Percentiles rank a stretch among this genome's conserved stretches.
These are phyloP conservation scores for Aspergillus neotritici DNA, from an alignment of 2,329 filamentous ascomycete genomes.

Conservation along the genomic window DNA sequence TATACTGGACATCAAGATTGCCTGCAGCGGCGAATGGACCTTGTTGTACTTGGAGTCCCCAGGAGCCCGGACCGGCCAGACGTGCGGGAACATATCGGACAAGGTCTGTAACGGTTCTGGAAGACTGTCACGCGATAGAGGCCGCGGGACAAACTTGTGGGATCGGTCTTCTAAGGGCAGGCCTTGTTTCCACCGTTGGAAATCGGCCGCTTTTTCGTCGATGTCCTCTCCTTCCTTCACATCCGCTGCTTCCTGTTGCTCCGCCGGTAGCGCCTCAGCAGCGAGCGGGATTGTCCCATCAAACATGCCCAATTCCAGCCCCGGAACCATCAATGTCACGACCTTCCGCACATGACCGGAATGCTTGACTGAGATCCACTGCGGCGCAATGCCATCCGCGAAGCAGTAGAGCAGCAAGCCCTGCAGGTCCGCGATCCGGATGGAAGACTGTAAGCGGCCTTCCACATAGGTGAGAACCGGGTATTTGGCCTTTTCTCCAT, in stretches of 20 bases:
- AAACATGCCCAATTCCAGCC: slow-evolving; percentile 87
- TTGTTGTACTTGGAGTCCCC: slow-evolving; percentile 76
- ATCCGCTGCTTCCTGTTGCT: slow-evolving; percentile 1
- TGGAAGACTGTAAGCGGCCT: slow-evolving; percentile 49
- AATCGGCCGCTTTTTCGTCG: slow-evolving; percentile 25
- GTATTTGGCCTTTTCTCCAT: slow-evolving; percentile 45
- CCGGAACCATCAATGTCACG: slow-evolving; percentile 86
- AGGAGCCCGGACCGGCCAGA: slow-evolving; percentile 85
- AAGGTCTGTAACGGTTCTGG: slow-evolving; percentile 58
- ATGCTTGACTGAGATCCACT: slow-evolving; percentile 58
- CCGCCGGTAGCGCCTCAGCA: slow-evolving; percentile 24
- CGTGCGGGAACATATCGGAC: slow-evolving; percentile 73
- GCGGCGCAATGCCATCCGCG: slow-evolving; percentile 56
- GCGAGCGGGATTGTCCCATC: slow-evolving; percentile 47
- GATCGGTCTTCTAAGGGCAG: slow-evolving; percentile 30
- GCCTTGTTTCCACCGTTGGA: slow-evolving; percentile 37
- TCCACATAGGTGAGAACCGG: slow-evolving; percentile 50
- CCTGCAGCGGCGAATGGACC: slow-evolving; percentile 80
- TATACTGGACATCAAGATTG: slow-evolving; percentile 71
- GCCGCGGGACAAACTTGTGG: slow-evolving; percentile 29
- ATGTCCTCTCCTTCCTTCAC: slow-evolving; percentile 16
- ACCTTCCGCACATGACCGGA: slow-evolving; percentile 61
- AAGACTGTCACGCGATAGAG: slow-evolving; percentile 26
- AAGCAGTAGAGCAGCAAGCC: slow-evolving; percentile 55
- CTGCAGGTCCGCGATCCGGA: slow-evolving; percentile 56